Evolutionary conservation across 148 eudicot genomes (phyloP).

Genomic region (Amaranthus palmeri): DNA sequence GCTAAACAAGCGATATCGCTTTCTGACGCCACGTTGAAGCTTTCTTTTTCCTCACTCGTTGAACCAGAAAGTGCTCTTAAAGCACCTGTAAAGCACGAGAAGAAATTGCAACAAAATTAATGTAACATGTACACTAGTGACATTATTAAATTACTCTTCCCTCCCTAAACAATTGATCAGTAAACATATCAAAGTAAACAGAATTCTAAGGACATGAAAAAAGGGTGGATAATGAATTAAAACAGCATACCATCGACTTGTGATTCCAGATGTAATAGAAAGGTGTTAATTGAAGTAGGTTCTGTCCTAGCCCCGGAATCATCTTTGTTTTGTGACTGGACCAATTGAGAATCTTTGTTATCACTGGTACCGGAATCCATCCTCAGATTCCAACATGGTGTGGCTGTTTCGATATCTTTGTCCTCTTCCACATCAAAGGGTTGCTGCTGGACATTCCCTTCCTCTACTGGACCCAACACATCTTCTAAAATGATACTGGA

Average conservation of each 20-base stretch:
- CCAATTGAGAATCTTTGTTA: not conserved
- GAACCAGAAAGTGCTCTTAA: not conserved
- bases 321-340: not conserved
- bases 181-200: no score
- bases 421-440: not conserved
- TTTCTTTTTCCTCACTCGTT: not conserved
- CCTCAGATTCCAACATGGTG: not conserved
- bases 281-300: not conserved
- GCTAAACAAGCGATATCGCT: not conserved
- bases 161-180: no score
- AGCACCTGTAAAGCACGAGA: not conserved
- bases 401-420: no score
- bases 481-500: not conserved
- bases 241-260: not conserved
- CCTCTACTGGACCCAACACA: not conserved
- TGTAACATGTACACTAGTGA: not conserved
- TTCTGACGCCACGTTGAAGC: constrained; percentile 4
- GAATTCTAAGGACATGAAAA: not conserved
- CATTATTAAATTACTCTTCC: not conserved
- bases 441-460: constrained; percentile 1
- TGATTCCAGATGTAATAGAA: not conserved
- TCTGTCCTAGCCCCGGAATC: not conserved
- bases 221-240: not conserved
- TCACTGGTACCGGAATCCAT: not conserved
- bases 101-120: not conserved